Evolutionary conservation across 805 yeast genomes (phyloP).

Genomic region (Pichia paraexigua): DNA sequence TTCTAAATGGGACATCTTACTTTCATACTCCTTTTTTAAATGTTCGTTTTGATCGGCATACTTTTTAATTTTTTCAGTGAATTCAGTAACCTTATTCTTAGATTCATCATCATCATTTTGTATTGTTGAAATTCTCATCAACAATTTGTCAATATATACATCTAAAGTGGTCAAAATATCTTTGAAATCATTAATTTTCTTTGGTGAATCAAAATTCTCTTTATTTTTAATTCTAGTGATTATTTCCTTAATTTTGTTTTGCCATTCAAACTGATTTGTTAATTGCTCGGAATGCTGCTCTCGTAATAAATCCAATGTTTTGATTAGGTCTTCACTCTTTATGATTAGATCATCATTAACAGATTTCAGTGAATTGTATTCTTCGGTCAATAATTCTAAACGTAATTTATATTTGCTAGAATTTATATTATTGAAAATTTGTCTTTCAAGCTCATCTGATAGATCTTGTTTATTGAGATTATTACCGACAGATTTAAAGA

Average conservation of each 20-base stretch:
- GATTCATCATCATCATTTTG: not conserved
- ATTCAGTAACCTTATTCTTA: not conserved
- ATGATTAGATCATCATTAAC: not conserved
- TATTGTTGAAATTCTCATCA: not conserved
- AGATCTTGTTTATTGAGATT: slow-evolving; percentile 11
- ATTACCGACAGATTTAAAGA: slow-evolving; percentile 4
- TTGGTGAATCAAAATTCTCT: slow-evolving; percentile 4
- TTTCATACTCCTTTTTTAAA: not conserved
- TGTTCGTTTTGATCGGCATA: not conserved
- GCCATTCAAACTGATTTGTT: slow-evolving; percentile 38
- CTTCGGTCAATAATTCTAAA: not conserved
- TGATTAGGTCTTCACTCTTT: slow-evolving; percentile 1
- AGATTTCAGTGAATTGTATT: slow-evolving; percentile 2
- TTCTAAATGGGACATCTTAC: not conserved
- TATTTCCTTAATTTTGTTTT: slow-evolving; percentile 20
- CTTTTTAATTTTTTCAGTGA: not conserved
- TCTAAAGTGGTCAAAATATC: slow-evolving; percentile 1
- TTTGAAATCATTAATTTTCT: not conserved
- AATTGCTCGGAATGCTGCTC: slow-evolving; percentile 29
- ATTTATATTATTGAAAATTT: slow-evolving; percentile 8
- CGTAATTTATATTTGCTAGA: slow-evolving; percentile 1
- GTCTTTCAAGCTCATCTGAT: slow-evolving; percentile 10
- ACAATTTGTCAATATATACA: not conserved
- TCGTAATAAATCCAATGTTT: slow-evolving; percentile 12
- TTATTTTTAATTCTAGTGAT: slow-evolving; percentile 12